These are phyloP conservation scores for Tetradesmus lagerheimii DNA, from an alignment of 139 green algal genomes.

Conservation along the genomic window DNA sequence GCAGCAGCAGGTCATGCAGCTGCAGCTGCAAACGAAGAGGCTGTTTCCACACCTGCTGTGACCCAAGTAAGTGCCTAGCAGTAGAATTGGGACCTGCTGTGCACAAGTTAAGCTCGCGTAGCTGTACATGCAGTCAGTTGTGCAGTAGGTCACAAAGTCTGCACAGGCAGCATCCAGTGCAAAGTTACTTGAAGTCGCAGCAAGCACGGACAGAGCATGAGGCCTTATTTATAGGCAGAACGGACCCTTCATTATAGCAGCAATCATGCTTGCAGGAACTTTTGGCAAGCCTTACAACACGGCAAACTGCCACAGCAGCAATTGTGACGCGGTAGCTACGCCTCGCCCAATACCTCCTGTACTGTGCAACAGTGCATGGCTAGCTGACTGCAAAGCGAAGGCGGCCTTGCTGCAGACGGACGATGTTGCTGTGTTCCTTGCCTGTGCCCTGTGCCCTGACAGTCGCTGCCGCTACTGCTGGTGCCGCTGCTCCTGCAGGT, in stretches of 20 bases:
- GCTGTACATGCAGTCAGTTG: not conserved
- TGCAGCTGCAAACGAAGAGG: not conserved
- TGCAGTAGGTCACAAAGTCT: not conserved
- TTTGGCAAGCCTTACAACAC: not conserved
- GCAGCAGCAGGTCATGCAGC: conserved; percentile 4
- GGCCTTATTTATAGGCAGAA: too few relatives aligned
- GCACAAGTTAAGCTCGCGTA: not conserved
- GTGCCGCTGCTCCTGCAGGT: not conserved
- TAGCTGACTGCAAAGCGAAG: not conserved
- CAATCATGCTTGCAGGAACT: not conserved
- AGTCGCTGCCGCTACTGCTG: too few relatives aligned
- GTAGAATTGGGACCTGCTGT: too few relatives aligned
- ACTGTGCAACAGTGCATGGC: not conserved
- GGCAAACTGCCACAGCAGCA: not conserved
- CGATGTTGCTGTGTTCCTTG: not conserved
- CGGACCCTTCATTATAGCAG: not conserved
- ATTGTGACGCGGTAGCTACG: too few relatives aligned
- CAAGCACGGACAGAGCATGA: too few relatives aligned
- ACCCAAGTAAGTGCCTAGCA: not conserved
- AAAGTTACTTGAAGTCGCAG: too few relatives aligned
- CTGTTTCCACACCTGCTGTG: not conserved
- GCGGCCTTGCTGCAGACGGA: not conserved
- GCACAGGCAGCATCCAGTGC: too few relatives aligned
- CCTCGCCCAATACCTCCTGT: not conserved
- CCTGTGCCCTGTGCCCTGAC: not conserved